Conservation (phyloP, 106 monocot species). For the Dioscorea dumetorum region DNA sequence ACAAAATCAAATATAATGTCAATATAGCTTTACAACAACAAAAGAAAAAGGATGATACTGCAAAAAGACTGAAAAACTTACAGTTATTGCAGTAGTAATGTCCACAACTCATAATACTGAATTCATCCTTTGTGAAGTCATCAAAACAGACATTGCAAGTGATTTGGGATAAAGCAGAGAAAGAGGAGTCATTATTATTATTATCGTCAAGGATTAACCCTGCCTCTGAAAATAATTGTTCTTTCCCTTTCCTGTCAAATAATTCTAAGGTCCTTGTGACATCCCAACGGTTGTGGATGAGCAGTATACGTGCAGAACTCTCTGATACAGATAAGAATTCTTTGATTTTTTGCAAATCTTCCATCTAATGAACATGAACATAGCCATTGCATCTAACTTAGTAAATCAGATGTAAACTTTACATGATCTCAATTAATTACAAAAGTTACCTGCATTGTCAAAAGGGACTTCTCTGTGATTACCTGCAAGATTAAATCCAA, state of each 20-base stretch:
- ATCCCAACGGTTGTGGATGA: constrained; percentile 47
- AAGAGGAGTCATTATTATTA: neutral
- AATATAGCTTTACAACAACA: no score
- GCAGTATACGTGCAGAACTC: constrained; percentile 31
- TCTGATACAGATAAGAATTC: constrained; percentile 27
- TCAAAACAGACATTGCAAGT: constrained; percentile 49
- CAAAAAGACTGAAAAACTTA: constrained; percentile 13
- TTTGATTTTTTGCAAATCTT: constrained; percentile 36
- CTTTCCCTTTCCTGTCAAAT: constrained; percentile 33
- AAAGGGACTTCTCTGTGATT: constrained; percentile 26
- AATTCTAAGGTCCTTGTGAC: constrained; percentile 29
- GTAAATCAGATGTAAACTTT: neutral
- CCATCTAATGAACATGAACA: constrained; percentile 8
- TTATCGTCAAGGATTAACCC: constrained; percentile 19
- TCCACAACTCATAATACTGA: constrained; percentile 53
- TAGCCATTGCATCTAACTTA: no score
- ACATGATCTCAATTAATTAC: neutral
- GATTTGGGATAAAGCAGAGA: neutral
- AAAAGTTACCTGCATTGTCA: constrained; percentile 26
- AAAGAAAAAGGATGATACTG: no score
- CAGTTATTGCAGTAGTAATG: constrained; percentile 53
- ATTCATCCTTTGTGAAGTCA: constrained; percentile 11
- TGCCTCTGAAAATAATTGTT: constrained; percentile 26
- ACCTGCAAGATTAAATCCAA: constrained; percentile 12
- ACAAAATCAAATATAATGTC: constrained; percentile 7